Evolutionary conservation across 371 early-diverging fungal species (phyloP).

Genomic region (Mucor piriformis): DNA sequence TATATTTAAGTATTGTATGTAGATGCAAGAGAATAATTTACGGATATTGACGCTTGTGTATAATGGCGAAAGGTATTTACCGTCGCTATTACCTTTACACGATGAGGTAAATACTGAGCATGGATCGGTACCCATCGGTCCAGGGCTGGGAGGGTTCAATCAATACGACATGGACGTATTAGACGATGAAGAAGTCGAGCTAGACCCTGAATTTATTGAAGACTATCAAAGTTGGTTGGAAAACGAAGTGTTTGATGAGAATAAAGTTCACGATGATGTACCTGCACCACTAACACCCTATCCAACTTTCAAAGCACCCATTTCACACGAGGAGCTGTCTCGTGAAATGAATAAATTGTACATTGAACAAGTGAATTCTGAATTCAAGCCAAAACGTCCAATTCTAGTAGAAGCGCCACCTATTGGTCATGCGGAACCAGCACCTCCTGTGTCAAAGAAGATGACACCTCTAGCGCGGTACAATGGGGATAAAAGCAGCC

Average conservation of each 20-base stretch:
- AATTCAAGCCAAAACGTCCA: conserved; percentile 12
- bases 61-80: conserved; percentile 62
- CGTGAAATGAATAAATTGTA: conserved; percentile 28
- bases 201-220: conserved; percentile 46
- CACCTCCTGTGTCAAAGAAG: background rate
- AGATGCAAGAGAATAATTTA: conserved; percentile 68
- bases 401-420: background rate
- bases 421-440: background rate
- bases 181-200: conserved; percentile 34
- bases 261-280: background rate
- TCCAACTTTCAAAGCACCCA: background rate
- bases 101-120: conserved; percentile 20
- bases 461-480: conserved; percentile 3
- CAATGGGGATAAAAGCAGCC: background rate
- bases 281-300: conserved; percentile 1
- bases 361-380: conserved; percentile 18
- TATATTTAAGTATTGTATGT: background rate
- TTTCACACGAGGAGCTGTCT: conserved; percentile 12
- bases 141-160: background rate
- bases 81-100: conserved; percentile 36
- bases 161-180: background rate
- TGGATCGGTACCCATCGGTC: background rate
- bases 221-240: background rate
- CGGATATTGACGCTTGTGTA: conserved; percentile 64
- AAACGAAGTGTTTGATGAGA: background rate